These are phyloP conservation scores for Candida ascalaphidarum DNA, from an alignment of 805 yeast species.

Conservation along the genomic window DNA sequence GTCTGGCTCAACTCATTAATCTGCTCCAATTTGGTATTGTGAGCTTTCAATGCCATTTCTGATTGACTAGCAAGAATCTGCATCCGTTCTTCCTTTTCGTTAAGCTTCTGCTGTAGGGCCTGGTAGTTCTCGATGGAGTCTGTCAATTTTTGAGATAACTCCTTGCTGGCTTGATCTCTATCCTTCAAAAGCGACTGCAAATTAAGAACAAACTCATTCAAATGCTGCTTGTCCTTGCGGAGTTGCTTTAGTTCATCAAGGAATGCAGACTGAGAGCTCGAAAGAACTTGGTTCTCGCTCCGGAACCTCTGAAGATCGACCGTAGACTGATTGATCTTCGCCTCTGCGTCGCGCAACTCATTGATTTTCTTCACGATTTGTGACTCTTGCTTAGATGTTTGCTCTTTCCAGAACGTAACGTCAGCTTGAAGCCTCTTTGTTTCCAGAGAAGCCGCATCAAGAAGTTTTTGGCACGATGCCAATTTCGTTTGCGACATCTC, in stretches of 20 bases:
- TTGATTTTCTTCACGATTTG: constrained; percentile 27
- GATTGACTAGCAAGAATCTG: constrained; percentile 46
- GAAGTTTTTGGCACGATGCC: constrained; percentile 27
- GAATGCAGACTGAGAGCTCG: constrained; percentile 40
- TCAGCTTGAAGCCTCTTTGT: constrained; percentile 19
- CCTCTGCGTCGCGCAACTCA: constrained; percentile 47
- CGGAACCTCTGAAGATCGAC: constrained; percentile 39
- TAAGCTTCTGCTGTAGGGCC: constrained; percentile 36
- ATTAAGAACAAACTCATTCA: constrained; percentile 49
- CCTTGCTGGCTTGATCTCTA: constrained; percentile 44
- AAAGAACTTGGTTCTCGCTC: constrained; percentile 48
- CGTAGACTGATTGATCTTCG: constrained; percentile 34
- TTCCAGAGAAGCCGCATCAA: constrained; percentile 21
- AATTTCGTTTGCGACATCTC: constrained; percentile 48
- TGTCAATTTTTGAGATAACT: constrained; percentile 40
- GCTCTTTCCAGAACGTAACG: constrained; percentile 30
- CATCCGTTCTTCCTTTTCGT: constrained; percentile 45
- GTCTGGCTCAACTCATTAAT: constrained; percentile 46
- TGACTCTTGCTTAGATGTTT: constrained; percentile 30
- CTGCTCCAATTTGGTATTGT: constrained; percentile 45
- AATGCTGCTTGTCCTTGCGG: constrained; percentile 47
- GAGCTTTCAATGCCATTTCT: constrained; percentile 45
- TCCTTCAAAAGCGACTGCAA: constrained; percentile 57
- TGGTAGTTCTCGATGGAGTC: constrained; percentile 41
- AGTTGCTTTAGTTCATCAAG: constrained; percentile 44